Conservation (phyloP, 306 rosid species). For the Vicia sativa region DNA sequence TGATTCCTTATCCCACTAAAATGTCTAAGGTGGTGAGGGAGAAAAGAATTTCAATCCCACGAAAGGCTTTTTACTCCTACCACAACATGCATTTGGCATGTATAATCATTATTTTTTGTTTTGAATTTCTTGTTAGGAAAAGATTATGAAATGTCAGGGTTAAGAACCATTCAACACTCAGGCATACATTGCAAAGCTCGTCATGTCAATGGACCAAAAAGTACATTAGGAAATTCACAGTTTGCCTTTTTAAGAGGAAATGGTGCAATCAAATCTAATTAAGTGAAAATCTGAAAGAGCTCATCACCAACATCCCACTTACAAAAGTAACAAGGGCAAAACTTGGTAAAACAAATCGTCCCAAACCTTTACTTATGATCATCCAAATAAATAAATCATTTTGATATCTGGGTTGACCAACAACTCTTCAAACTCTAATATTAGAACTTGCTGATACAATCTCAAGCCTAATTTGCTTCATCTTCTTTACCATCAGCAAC, state of each 20-base stretch:
- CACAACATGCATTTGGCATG: not conserved
- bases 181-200: not conserved
- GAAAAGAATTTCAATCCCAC: not conserved
- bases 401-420: slow-evolving; percentile 15
- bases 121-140: not conserved
- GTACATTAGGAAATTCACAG: not conserved
- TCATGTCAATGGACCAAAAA: not conserved
- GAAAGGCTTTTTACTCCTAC: not conserved
- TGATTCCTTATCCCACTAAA: not conserved
- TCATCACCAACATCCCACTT: slow-evolving; percentile 24
- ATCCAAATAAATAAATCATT: slow-evolving; percentile 16
- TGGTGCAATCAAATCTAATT: slow-evolving; percentile 28
- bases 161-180: not conserved
- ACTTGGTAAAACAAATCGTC: not conserved
- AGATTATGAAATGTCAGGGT: not conserved
- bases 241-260: not conserved
- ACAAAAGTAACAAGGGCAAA: not conserved
- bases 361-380: not conserved
- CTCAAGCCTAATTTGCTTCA: slow-evolving; percentile 29
- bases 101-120: not conserved
- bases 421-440: slow-evolving; percentile 2
- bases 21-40: not conserved
- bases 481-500: slow-evolving; percentile 38
- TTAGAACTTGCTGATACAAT: slow-evolving; percentile 18
- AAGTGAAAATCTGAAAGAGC: not conserved